Evolutionary conservation across 192 early-diverging fungal species (phyloP).

Genomic region (Coemansia sp.): DNA sequence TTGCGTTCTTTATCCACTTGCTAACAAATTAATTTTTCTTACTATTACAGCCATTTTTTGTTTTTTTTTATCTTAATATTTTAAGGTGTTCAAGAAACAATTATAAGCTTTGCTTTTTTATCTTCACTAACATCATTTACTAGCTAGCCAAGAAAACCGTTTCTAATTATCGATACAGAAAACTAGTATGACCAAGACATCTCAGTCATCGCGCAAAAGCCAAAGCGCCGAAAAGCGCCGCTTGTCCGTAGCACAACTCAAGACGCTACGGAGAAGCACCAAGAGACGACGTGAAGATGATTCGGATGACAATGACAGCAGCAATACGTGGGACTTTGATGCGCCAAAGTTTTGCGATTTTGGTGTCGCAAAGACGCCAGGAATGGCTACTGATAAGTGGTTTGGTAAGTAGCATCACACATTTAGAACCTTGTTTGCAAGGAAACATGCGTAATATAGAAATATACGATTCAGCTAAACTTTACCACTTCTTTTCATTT

Average conservation of each 20-base stretch:
- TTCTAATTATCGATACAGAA: background rate
- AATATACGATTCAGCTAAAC: background rate
- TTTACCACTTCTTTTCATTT: background rate
- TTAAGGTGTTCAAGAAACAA: too few relatives aligned
- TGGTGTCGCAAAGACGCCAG: constrained; percentile 45
- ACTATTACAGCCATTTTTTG: background rate
- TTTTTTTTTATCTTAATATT: background rate
- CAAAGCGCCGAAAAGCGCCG: constrained; percentile 1
- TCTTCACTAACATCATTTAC: background rate
- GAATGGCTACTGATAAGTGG: constrained; percentile 41
- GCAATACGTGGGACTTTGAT: constrained; percentile 48
- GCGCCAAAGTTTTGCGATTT: constrained; percentile 53
- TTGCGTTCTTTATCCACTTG: background rate
- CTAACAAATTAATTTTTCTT: background rate
- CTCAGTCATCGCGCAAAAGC: constrained; percentile 25
- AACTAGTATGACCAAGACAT: constrained; percentile 32
- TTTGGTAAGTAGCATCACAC: constrained; percentile 36
- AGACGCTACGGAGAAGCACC: constrained; percentile 18
- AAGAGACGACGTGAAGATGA: background rate
- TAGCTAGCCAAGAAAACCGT: background rate
- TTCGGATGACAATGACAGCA: background rate
- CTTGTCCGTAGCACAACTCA: background rate
- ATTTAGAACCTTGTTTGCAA: background rate
- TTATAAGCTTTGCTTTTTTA: background rate
- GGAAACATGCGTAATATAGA: background rate